Conservation (phyloP, 768 basidiomycete genomes). For the Auriscalpium orientale region DNA sequence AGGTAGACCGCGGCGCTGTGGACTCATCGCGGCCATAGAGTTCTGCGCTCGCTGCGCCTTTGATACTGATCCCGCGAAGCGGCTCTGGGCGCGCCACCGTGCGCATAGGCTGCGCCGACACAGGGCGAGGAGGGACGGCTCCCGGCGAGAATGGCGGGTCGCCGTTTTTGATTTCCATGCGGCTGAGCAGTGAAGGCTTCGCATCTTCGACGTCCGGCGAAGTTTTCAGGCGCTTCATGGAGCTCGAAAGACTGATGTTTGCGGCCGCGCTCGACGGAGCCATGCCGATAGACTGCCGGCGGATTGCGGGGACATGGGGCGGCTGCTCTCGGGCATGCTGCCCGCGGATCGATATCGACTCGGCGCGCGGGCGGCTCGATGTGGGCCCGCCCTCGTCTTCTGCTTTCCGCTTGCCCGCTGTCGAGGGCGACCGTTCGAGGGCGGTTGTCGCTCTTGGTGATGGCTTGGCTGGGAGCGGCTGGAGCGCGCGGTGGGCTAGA, state of each 20-base stretch:
- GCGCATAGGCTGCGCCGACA: too few species aligned
- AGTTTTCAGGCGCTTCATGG: constrained; percentile 4
- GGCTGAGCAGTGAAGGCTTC: constrained; percentile 6
- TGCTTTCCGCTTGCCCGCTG: background rate
- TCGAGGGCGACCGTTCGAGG: background rate
- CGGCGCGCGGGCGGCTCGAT: background rate
- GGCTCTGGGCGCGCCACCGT: background rate
- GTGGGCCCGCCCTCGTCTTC: background rate
- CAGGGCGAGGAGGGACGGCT: too few species aligned
- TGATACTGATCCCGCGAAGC: constrained; percentile 9
- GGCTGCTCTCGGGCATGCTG: constrained; percentile 5
- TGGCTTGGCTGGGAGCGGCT: constrained; percentile 1
- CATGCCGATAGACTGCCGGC: background rate
- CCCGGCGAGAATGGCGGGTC: background rate
- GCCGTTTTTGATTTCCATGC: constrained; percentile 3
- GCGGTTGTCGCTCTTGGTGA: background rate
- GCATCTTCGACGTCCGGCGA: background rate
- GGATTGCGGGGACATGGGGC: background rate
- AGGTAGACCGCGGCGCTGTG: background rate
- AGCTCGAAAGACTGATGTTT: background rate
- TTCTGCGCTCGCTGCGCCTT: constrained; percentile 10
- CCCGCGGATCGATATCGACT: constrained; percentile 6
- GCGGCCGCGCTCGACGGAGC: too few species aligned
- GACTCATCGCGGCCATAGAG: background rate
- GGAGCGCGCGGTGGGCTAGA: background rate